Conservation (phyloP, 1,284 basidiomycete genomes). For the Sporisorium scitamineum region DNA sequence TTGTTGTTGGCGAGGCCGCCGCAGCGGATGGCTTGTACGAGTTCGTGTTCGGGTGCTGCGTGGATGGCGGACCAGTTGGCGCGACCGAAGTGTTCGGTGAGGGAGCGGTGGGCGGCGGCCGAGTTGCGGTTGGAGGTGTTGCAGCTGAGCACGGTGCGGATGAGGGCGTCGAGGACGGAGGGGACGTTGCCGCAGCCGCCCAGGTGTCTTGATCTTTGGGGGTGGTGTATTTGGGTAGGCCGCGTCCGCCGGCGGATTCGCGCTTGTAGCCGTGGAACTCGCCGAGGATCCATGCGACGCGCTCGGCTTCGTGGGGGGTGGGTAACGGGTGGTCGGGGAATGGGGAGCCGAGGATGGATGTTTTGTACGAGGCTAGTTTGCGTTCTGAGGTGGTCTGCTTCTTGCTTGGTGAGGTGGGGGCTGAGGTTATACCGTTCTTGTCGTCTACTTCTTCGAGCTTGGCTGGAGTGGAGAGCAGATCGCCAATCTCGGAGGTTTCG, state of each 20-base stretch:
- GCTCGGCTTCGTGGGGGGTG: slow-evolving; percentile 53
- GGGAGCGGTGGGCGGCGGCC: slow-evolving; percentile 75
- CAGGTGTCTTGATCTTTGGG: slow-evolving; percentile 40
- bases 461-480: slow-evolving; percentile 4
- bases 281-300: slow-evolving; percentile 59
- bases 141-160: slow-evolving; percentile 80
- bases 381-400: slow-evolving; percentile 45
- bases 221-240: slow-evolving; percentile 41
- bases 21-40: slow-evolving; percentile 76
- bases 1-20: slow-evolving; percentile 83
- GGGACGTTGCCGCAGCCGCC: slow-evolving; percentile 60
- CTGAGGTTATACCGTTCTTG: not conserved
- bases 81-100: slow-evolving; percentile 76
- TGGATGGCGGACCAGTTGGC: slow-evolving; percentile 77
- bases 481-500: slow-evolving; percentile 13
- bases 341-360: slow-evolving; percentile 44
- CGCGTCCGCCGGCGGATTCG: slow-evolving; percentile 39
- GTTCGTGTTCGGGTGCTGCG: slow-evolving; percentile 72
- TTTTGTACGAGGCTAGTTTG: slow-evolving; percentile 51
- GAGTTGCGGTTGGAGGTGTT: slow-evolving; percentile 79
- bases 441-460: slow-evolving; percentile 7
- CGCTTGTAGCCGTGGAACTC: slow-evolving; percentile 59
- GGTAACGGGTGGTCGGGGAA: slow-evolving; percentile 56
- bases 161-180: slow-evolving; percentile 76
- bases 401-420: slow-evolving; percentile 6